Base-by-base conservation (phyloP, 768 basidiomycete species). In the Rhizopogon sp. region DNA sequence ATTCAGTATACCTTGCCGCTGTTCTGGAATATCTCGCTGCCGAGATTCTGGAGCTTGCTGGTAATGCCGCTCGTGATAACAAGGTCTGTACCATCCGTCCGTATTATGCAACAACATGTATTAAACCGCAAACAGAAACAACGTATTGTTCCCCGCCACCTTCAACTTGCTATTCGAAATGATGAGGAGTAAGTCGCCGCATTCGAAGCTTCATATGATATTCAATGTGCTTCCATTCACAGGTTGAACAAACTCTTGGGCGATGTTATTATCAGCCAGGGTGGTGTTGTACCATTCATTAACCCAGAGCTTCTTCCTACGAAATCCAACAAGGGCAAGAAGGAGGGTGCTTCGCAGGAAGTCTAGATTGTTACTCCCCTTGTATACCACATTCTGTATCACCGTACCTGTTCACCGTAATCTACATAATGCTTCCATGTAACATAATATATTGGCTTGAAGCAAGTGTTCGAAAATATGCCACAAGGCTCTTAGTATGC, bases 1-100 rank as follows among this genome's bases (percentile, higher is more conserved):
- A 1, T 14, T 17, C 54, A 86, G 91, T 91, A 49, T 92, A 90
- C 72, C 81, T 91, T 55, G 85, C 90, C 55, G 88, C 88, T 50
- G 90, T 93, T 53, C 79, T 93, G 28, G 92, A 93, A 71, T 93
- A 94, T 70, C 80, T 94, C 39, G 81, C 84, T 6, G 92, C 91
- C 29, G 92, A 94, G 71, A 84, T 94, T 64, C 80, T 93, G 51
- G 91, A 93, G 70, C 76, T 93, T 43, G 89, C 91, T 52, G 91
- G 91, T 5, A 84, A 83, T 63, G 82, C 84, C 37, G 88, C 89
- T 47, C 81, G 85, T 57, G 87, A 90, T 66, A 84, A 89, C 76
- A 87, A 88, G 65, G 69, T 71, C 53, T 17, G 43, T 9, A 2
- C 5, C 17, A 37, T 16, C 5, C 11, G 10, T 50, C 6, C 8